A percentile compares a stretch with the other conserved stretches of the same genome.
Conservation (phyloP, 2,329 filamentous ascomycete species). For the Sporothrix pseudoabietina region DNA sequence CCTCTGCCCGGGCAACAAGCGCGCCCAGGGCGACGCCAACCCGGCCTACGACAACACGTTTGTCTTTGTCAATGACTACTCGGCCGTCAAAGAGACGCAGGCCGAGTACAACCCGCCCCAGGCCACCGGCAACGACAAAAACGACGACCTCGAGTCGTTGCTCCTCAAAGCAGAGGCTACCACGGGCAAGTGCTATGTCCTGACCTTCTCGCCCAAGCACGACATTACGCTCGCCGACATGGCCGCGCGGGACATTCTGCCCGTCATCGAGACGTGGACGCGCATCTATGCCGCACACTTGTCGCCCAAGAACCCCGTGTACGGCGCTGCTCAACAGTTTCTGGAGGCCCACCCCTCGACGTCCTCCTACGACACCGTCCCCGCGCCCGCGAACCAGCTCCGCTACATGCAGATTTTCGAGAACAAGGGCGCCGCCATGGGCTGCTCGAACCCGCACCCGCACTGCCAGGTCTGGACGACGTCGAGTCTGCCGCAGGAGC, state of each 20-base stretch:
- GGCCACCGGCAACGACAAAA: not conserved
- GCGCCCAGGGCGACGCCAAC: slow-evolving; percentile 84
- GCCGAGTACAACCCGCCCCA: slow-evolving; percentile 66
- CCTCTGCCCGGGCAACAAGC: slow-evolving; percentile 86
- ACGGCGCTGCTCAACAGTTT: slow-evolving; percentile 45
- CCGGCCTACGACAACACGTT: slow-evolving; percentile 86
- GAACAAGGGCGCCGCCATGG: slow-evolving; percentile 98
- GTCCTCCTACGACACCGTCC: slow-evolving; percentile 44
- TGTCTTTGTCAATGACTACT: slow-evolving; percentile 96
- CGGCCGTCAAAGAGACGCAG: slow-evolving; percentile 92
- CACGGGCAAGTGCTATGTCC: slow-evolving; percentile 93
- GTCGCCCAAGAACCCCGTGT: slow-evolving; percentile 68
- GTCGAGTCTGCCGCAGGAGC: slow-evolving; percentile 87
- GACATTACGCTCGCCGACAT: slow-evolving; percentile 93
- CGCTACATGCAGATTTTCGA: slow-evolving; percentile 99
- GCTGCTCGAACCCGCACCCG: slow-evolving; percentile 96
- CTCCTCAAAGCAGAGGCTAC: slow-evolving; percentile 83
- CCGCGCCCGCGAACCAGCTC: slow-evolving; percentile 71
- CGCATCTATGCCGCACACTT: slow-evolving; percentile 83
- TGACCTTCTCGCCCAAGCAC: slow-evolving; percentile 90
- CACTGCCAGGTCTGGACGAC: slow-evolving; percentile 98
- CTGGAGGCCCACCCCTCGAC: slow-evolving; percentile 42
- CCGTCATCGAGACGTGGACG: slow-evolving; percentile 88
- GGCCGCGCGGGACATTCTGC: slow-evolving; percentile 71
- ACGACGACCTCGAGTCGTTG: slow-evolving; percentile 62